These are phyloP conservation scores for Botryotinia convoluta DNA, from an alignment of 2,329 filamentous ascomycete species.

Conservation along the genomic window DNA sequence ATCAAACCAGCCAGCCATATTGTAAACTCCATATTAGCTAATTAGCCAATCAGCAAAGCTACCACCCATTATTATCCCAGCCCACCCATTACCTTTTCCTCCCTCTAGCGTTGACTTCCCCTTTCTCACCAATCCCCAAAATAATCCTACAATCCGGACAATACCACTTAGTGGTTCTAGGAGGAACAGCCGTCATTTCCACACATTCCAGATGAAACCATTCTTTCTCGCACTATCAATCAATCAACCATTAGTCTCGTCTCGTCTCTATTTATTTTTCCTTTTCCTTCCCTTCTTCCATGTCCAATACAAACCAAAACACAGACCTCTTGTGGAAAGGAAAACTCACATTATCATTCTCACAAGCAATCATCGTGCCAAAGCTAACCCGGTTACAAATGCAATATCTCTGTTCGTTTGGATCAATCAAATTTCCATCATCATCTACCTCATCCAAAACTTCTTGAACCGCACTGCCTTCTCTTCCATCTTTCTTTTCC, in stretches of 20 bases:
- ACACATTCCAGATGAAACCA: slow-evolving; percentile 86
- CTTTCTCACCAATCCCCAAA: slow-evolving; percentile 61
- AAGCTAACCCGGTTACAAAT: slow-evolving; percentile 77
- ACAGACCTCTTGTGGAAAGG: slow-evolving; percentile 22
- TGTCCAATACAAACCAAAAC: slow-evolving; percentile 14
- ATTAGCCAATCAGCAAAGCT: not conserved
- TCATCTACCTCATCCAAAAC: slow-evolving; percentile 60
- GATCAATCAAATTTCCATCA: slow-evolving; percentile 68
- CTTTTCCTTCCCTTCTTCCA: not conserved
- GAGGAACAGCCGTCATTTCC: slow-evolving; percentile 63
- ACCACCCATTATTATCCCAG: not conserved
- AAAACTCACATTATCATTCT: slow-evolving; percentile 68
- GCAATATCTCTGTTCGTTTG: slow-evolving; percentile 74
- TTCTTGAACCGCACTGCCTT: slow-evolving; percentile 48
- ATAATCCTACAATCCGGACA: slow-evolving; percentile 71
- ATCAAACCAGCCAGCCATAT: not conserved
- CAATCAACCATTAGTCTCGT: slow-evolving; percentile 25
- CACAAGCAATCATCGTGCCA: slow-evolving; percentile 80
- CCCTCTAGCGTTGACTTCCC: slow-evolving; percentile 51
- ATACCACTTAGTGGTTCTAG: slow-evolving; percentile 78
- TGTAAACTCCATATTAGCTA: slow-evolving; percentile 3
- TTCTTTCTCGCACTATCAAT: slow-evolving; percentile 66
- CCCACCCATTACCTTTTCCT: slow-evolving; percentile 35
- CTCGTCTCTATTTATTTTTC: too few species aligned
- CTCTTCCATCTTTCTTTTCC: slow-evolving; percentile 39